phyloP scores from a whole-genome alignment of 352 stramenopile species.

The Phytophthora brassicae region DNA sequence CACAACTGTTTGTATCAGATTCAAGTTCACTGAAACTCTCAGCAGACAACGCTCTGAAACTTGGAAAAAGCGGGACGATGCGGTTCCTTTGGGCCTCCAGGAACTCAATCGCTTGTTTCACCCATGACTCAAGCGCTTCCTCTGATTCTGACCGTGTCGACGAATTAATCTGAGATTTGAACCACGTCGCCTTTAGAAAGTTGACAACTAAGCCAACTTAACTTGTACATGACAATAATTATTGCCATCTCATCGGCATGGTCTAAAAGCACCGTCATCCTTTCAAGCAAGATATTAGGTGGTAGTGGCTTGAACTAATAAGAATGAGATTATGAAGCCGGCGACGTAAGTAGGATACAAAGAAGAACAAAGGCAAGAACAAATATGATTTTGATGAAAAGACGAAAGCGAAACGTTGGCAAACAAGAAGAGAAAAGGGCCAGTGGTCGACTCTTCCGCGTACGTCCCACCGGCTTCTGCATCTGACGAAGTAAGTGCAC shows the following conservation, averaged over 20 bases:
- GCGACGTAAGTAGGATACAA: constrained; percentile 4
- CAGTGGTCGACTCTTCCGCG: constrained; percentile 16
- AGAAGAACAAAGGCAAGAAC: constrained; percentile 3
- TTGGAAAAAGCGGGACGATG: constrained; percentile 21
- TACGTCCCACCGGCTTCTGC: constrained; percentile 15
- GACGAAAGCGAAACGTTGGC: constrained; percentile 1
- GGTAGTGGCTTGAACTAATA: constrained; percentile 61
- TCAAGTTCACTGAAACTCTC: constrained; percentile 29
- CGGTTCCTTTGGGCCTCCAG: constrained; percentile 40
- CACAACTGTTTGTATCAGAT: constrained; percentile 10
- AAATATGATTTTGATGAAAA: constrained; percentile 1
- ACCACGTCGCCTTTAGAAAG: constrained; percentile 80
- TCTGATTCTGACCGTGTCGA: constrained; percentile 73
- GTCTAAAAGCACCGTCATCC: constrained; percentile 70
- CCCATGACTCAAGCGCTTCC: constrained; percentile 64
- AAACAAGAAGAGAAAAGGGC: constrained; percentile 23
- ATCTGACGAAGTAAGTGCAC: constrained; percentile 1
- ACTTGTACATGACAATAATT: constrained; percentile 76
- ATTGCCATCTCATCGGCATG: constrained; percentile 72
- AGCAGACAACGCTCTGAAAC: constrained; percentile 14
- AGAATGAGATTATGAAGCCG: constrained; percentile 29
- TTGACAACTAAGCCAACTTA: constrained; percentile 74
- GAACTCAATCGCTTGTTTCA: constrained; percentile 49
- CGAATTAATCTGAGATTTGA: constrained; percentile 83
- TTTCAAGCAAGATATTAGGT: constrained; percentile 48